These are phyloP conservation scores for Entoloma clypeatum DNA, from an alignment of 1,284 basidiomycete species.

Conservation along the genomic window DNA sequence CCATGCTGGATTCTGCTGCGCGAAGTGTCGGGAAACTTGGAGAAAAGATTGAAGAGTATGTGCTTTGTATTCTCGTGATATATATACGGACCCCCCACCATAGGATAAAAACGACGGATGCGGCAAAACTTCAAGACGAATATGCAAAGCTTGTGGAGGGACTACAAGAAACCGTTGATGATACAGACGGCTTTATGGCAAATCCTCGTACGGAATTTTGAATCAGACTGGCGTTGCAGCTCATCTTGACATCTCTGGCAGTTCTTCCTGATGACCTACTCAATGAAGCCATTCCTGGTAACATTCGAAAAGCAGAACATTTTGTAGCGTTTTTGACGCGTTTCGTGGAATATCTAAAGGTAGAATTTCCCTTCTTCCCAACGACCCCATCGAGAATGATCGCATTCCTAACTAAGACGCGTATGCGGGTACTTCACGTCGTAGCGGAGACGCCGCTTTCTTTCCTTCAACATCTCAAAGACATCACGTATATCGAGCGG, in stretches of 20 bases:
- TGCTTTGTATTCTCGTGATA: slow-evolving; percentile 8
- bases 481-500: slow-evolving; percentile 98
- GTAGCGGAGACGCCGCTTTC: slow-evolving; percentile 99
- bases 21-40: slow-evolving; percentile 86
- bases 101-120: slow-evolving; percentile 93
- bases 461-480: slow-evolving; percentile 97
- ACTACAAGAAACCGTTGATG: slow-evolving; percentile 72
- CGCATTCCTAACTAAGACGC: slow-evolving; percentile 57
- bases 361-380: slow-evolving; percentile 25
- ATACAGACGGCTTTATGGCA: slow-evolving; percentile 85
- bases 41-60: slow-evolving; percentile 92
- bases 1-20: slow-evolving; percentile 95
- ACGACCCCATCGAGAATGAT: too few relatives aligned
- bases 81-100: slow-evolving; percentile 7
- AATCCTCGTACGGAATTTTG: slow-evolving; percentile 68
- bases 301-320: slow-evolving; percentile 98
- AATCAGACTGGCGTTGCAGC: background rate
- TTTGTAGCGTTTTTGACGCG: slow-evolving; percentile 98
- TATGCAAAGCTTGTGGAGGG: slow-evolving; percentile 97
- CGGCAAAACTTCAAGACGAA: slow-evolving; percentile 93
- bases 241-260: slow-evolving; percentile 24
- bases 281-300: slow-evolving; percentile 94
- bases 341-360: slow-evolving; percentile 98
- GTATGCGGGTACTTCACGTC: slow-evolving; percentile 98
- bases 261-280: slow-evolving; percentile 94